These are phyloP conservation scores for Paraphaeosphaeria minitans DNA, from an alignment of 2,329 filamentous ascomycete species.

Conservation along the genomic window DNA sequence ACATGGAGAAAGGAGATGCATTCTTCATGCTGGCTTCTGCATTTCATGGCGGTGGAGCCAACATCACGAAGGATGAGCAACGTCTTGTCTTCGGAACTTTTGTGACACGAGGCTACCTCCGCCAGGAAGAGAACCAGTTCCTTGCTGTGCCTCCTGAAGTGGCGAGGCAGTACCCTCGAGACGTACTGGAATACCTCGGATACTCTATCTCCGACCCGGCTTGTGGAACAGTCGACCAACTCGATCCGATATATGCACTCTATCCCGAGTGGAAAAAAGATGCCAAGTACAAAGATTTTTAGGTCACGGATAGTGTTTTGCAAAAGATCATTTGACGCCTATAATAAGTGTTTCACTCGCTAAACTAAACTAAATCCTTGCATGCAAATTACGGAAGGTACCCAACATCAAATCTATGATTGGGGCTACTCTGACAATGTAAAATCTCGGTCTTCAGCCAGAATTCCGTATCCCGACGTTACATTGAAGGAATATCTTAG, in stretches of 20 bases:
- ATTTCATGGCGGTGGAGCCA: constrained; percentile 45
- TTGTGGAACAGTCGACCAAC: constrained; percentile 18
- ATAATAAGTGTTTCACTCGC: no score
- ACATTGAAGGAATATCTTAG: no score
- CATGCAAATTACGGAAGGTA: no score
- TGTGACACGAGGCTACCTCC: constrained; percentile 40
- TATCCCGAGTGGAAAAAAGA: constrained; percentile 15
- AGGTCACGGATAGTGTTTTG: neutral
- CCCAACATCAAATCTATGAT: no score
- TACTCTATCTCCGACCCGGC: constrained; percentile 16
- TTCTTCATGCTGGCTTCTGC: constrained; percentile 45
- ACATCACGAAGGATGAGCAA: constrained; percentile 40
- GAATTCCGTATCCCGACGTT: no score
- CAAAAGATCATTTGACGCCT: no score
- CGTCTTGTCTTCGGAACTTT: constrained; percentile 43
- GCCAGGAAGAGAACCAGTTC: constrained; percentile 51
- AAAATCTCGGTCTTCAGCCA: no score
- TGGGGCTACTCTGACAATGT: no score
- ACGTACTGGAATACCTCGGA: constrained; percentile 13
- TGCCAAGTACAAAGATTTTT: constrained; percentile 15
- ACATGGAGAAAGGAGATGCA: constrained; percentile 43
- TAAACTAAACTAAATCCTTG: no score
- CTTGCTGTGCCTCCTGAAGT: constrained; percentile 33
- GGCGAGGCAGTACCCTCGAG: constrained; percentile 23
- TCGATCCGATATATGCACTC: constrained; percentile 18